phyloP scores from a whole-genome alignment of 495 filamentous ascomycete genomes.

The Cercophora newfieldiana region DNA sequence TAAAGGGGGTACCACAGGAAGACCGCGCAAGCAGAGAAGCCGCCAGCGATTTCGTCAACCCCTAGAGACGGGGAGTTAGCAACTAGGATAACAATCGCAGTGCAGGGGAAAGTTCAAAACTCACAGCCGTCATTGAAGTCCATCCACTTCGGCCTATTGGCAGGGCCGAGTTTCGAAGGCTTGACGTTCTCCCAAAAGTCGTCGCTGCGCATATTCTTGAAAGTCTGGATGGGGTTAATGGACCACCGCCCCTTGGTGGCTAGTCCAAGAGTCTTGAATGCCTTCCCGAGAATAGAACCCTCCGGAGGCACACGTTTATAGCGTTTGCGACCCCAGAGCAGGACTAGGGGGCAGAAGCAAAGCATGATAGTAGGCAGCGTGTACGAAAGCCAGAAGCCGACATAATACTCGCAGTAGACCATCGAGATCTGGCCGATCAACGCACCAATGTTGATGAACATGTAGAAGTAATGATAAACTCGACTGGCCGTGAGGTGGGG shows the following conservation, averaged over 20 bases:
- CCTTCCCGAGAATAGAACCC: slow-evolving; percentile 62
- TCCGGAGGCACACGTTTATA: slow-evolving; percentile 60
- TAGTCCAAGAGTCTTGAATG: slow-evolving; percentile 54
- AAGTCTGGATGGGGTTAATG: slow-evolving; percentile 53
- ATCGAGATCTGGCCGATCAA: slow-evolving; percentile 52
- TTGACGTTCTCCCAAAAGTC: slow-evolving; percentile 67
- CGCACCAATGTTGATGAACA: slow-evolving; percentile 71
- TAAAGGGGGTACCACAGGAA: slow-evolving; percentile 61
- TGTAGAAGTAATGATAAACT: slow-evolving; percentile 66
- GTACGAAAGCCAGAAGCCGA: slow-evolving; percentile 75
- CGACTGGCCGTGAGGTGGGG: slow-evolving; percentile 61
- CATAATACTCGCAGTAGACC: slow-evolving; percentile 71
- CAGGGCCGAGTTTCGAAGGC: slow-evolving; percentile 55
- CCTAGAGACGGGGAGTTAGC: slow-evolving; percentile 11
- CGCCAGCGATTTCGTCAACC: slow-evolving; percentile 47
- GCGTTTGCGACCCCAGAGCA: slow-evolving; percentile 59
- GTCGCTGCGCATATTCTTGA: slow-evolving; percentile 53
- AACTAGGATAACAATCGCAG: neutral
- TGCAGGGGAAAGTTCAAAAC: slow-evolving; percentile 4
- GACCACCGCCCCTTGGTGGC: slow-evolving; percentile 68
- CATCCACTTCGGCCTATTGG: slow-evolving; percentile 61
- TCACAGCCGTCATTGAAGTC: slow-evolving; percentile 67
- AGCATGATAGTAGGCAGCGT: slow-evolving; percentile 61
- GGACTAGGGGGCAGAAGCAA: slow-evolving; percentile 61
- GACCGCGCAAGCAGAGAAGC: slow-evolving; percentile 68